Evolutionary conservation across 208 protist genomes (phyloP).

Genomic region (Wallacemonas sp.): DNA sequence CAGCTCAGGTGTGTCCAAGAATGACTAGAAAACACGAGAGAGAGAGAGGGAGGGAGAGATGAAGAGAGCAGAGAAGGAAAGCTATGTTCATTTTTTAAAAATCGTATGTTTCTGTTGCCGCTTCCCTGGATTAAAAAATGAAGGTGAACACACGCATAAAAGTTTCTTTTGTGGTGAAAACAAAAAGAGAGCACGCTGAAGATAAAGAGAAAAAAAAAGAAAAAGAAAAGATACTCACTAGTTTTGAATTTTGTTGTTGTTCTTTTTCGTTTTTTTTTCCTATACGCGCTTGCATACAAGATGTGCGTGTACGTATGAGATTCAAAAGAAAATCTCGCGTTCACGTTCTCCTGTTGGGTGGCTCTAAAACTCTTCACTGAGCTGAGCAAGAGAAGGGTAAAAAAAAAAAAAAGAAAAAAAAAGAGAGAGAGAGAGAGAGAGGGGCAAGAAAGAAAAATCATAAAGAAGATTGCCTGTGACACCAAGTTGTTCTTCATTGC

Average conservation of each 20-base stretch:
- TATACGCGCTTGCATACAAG: background rate
- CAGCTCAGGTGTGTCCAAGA: no score
- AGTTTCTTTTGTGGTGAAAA: no score
- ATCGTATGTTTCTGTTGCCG: no score
- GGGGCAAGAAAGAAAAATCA: background rate
- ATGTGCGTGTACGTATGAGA: background rate
- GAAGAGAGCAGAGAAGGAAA: slow-evolving; percentile 2
- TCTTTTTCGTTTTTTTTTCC: background rate
- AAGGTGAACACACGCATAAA: no score
- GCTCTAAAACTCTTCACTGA: background rate
- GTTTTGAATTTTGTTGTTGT: background rate
- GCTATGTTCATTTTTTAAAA: no score
- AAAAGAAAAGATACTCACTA: slow-evolving; percentile 3
- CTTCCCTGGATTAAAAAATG: no score
- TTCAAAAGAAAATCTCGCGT: no score
- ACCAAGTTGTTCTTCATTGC: background rate
- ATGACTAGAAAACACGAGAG: no score
- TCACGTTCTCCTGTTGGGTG: no score
- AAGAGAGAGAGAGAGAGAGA: background rate
- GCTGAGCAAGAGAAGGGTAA: background rate
- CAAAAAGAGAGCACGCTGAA: slow-evolving; percentile 1
- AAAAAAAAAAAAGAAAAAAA: background rate
- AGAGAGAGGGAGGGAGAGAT: no score
- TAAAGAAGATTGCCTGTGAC: background rate
- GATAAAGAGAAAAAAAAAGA: slow-evolving; percentile 11